phyloP scores from a whole-genome alignment of 805 yeast species.

The Monosporozyma solicola region DNA sequence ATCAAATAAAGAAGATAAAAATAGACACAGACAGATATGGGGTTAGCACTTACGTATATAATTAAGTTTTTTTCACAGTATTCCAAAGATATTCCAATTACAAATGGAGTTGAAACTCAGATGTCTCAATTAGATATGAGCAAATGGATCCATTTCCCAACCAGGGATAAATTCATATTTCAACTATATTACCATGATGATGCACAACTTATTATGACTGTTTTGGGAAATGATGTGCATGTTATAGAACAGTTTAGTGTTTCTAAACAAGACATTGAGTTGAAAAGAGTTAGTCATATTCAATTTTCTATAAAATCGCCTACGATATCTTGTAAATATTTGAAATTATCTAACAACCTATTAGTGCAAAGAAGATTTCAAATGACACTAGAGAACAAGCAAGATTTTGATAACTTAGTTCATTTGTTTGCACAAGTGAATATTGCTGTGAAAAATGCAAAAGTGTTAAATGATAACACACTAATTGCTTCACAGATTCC shows the following conservation, averaged over 20 bases:
- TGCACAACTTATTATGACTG: not conserved
- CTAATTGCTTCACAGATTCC: not conserved
- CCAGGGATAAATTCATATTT: not conserved
- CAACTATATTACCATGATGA: not conserved
- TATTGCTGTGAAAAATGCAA: constrained; percentile 10
- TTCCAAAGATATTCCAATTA: constrained; percentile 12
- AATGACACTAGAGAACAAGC: constrained; percentile 10
- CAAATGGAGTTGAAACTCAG: constrained; percentile 17
- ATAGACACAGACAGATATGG: not conserved
- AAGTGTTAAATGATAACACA: not conserved
- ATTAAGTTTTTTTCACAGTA: constrained; percentile 17
- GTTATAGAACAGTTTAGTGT: not conserved
- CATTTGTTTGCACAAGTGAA: constrained; percentile 5
- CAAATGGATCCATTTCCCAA: constrained; percentile 4
- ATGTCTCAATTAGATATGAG: not conserved
- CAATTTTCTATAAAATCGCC: constrained; percentile 23
- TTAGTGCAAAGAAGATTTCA: constrained; percentile 20
- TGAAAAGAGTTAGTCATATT: constrained; percentile 2
- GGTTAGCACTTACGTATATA: not conserved
- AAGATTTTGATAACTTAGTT: constrained; percentile 9
- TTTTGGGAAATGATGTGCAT: not conserved
- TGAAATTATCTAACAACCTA: constrained; percentile 3
- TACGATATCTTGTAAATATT: constrained; percentile 23
- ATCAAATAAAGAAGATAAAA: not conserved
- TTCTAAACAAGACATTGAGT: not conserved